Conservation (phyloP, 441 rosid species). For the Adansonia grandidieri region DNA sequence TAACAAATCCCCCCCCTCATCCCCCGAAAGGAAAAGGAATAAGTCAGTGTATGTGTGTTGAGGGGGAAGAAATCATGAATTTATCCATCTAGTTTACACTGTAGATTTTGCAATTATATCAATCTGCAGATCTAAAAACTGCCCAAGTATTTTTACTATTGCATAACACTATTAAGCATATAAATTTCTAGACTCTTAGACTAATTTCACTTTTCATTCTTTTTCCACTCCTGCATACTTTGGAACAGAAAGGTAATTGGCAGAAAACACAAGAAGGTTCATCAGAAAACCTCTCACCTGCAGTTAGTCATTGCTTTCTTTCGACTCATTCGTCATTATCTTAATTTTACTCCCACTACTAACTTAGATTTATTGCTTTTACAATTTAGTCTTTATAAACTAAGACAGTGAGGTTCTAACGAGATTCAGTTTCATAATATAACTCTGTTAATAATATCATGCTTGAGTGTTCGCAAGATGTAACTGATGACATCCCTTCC, state of each 20-base stretch:
- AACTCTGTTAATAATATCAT: conserved; percentile 7
- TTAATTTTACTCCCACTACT: conserved; percentile 8
- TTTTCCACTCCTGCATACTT: neutral
- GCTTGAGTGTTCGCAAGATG: too few relatives aligned
- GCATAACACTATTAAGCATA: neutral
- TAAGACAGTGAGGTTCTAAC: neutral
- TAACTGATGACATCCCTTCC: neutral
- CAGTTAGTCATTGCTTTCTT: conserved; percentile 7
- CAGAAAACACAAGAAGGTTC: neutral
- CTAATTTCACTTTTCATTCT: neutral
- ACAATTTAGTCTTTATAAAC: conserved; percentile 5
- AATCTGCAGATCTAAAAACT: neutral
- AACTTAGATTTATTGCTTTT: conserved; percentile 11
- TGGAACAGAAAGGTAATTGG: neutral
- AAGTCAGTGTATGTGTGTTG: neutral
- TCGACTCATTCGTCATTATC: neutral
- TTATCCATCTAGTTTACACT: neutral
- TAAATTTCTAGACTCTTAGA: neutral
- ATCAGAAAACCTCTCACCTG: conserved; percentile 11
- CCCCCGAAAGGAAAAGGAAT: too few relatives aligned
- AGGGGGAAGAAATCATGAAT: neutral
- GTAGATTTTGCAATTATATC: neutral
- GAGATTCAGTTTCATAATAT: conserved; percentile 3
- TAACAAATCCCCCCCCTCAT: neutral
- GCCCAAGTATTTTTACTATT: neutral